Evolutionary conservation across 2,329 filamentous ascomycete species (phyloP).

Genomic region (Colletotrichum nymphaeae): DNA sequence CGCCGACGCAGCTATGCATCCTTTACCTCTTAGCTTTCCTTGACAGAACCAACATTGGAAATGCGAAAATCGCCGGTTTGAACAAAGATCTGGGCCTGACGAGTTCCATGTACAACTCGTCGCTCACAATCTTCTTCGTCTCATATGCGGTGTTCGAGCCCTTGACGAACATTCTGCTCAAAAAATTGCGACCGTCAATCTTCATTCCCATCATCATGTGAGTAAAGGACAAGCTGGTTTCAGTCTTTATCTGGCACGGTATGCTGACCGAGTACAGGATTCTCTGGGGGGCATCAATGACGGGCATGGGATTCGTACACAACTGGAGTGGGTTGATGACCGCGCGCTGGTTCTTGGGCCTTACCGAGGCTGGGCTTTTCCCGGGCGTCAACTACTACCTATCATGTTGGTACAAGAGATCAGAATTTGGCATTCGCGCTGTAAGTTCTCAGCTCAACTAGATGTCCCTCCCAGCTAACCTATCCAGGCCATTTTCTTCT

Average conservation of each 20-base stretch:
- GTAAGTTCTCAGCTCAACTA: constrained; percentile 19
- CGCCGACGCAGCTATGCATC: not conserved
- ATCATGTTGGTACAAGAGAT: constrained; percentile 85
- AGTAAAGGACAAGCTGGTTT: not conserved
- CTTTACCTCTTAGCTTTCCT: constrained; percentile 75
- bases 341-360: constrained; percentile 76
- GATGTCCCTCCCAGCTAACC: not conserved
- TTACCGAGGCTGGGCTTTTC: constrained; percentile 81
- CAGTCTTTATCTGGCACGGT: not conserved
- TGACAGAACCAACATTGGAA: constrained; percentile 62
- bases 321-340: constrained; percentile 75
- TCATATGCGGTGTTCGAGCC: constrained; percentile 76
- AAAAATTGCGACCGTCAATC: constrained; percentile 78
- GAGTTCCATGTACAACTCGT: constrained; percentile 69
- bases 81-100: constrained; percentile 55
- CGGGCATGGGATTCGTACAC: constrained; percentile 74
- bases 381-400: constrained; percentile 85
- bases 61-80: constrained; percentile 59
- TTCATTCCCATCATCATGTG: constrained; percentile 87
- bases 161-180: constrained; percentile 83
- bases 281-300: constrained; percentile 76
- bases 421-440: constrained; percentile 82
- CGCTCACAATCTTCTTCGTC: constrained; percentile 73
- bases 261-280: constrained; percentile 50
- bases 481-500: constrained; percentile 79